Percentiles rank a stretch among this genome's conserved stretches.
These are phyloP conservation scores for Pyrus pyrifolia DNA, from an alignment of 306 rosid genomes.

Conservation along the genomic window DNA sequence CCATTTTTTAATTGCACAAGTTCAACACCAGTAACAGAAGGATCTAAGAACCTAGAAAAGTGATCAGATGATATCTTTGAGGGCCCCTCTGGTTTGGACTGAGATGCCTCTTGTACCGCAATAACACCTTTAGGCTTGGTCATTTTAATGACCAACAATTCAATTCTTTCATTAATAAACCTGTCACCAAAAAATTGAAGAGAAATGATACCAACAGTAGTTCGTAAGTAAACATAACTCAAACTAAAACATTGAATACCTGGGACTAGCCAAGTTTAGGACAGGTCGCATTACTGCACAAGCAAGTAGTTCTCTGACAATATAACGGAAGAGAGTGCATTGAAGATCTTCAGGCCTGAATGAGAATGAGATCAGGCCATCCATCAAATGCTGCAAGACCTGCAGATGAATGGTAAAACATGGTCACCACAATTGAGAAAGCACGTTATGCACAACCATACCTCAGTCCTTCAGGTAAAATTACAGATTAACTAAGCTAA, in stretches of 20 bases:
- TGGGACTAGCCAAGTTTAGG: slow-evolving; percentile 80
- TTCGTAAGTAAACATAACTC: slow-evolving; percentile 8
- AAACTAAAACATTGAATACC: slow-evolving; percentile 36
- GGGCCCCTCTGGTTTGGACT: slow-evolving; percentile 44
- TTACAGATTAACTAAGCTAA: slow-evolving; percentile 12
- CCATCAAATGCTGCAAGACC: slow-evolving; percentile 95
- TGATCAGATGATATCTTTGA: slow-evolving; percentile 47
- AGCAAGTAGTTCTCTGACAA: slow-evolving; percentile 91
- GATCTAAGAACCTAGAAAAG: slow-evolving; percentile 58
- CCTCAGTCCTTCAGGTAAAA: slow-evolving; percentile 12
- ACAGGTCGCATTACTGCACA: slow-evolving; percentile 93
- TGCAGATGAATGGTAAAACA: slow-evolving; percentile 32
- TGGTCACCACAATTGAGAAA: slow-evolving; percentile 17
- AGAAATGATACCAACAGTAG: slow-evolving; percentile 23
- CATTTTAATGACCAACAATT: slow-evolving; percentile 59
- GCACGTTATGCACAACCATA: slow-evolving; percentile 3
- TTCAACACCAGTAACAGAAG: slow-evolving; percentile 86
- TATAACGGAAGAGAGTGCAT: slow-evolving; percentile 76
- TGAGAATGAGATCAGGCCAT: slow-evolving; percentile 72
- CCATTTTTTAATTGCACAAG: slow-evolving; percentile 70
- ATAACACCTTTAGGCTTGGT: slow-evolving; percentile 48
- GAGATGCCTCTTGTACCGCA: slow-evolving; percentile 33
- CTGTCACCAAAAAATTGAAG: slow-evolving; percentile 42
- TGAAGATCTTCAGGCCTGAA: slow-evolving; percentile 79
- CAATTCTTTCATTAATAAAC: slow-evolving; percentile 92